Evolutionary conservation across 163 green algal species (phyloP), one percentile per base, ranked within the genome.

Genomic region (Trebouxia gelatinosa): DNA sequence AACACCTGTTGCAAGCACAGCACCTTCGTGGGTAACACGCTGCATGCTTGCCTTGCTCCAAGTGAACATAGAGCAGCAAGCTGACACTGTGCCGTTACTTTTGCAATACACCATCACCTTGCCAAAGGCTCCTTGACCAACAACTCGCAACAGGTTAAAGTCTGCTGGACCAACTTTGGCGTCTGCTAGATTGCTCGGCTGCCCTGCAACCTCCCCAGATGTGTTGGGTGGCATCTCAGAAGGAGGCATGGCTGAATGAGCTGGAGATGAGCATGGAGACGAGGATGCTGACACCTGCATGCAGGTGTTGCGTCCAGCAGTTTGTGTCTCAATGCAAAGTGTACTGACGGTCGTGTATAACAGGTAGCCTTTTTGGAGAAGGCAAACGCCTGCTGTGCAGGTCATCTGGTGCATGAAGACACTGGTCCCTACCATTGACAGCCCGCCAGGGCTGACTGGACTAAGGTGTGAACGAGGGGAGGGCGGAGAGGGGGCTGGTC

Each of bases 91-190:
- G n/a, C n/a, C n/a, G n/a, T n/a, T n/a, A n/a, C n/a, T n/a, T n/a
- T n/a, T n/a, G n/a, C n/a, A n/a, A n/a, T n/a, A n/a, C n/a, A n/a
- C n/a, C n/a, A n/a, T 37, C n/a, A 98, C 95, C 89, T 98, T 99
- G 77, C 96, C 96, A 85, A 99, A 99, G 7, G 96, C 93, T 32
- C 96, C 96, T 84, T 98, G 93, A 2, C 96, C 96, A 48, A 99
- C 93, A 6, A 98, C 91, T 0, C 89, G 81, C 59, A 99, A 86
- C 78, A 98, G 84, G 74, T 98, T 90, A 89, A 99, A 99, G 83
- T 98, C 92, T n/a, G 89, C 79, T 0, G 93, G 93, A 1, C 89
- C 89, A 34, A 95, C 77, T 70, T 81, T 85, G 68, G 68, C 29
- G 28, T 62, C 39, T 59, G 58, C 28, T 23, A 61, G 29, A 28